Evolutionary conservation across 257 asterid species (phyloP), one percentile per base, ranked within the genome.

Genomic region (Fraxinus pennsylvanica): DNA sequence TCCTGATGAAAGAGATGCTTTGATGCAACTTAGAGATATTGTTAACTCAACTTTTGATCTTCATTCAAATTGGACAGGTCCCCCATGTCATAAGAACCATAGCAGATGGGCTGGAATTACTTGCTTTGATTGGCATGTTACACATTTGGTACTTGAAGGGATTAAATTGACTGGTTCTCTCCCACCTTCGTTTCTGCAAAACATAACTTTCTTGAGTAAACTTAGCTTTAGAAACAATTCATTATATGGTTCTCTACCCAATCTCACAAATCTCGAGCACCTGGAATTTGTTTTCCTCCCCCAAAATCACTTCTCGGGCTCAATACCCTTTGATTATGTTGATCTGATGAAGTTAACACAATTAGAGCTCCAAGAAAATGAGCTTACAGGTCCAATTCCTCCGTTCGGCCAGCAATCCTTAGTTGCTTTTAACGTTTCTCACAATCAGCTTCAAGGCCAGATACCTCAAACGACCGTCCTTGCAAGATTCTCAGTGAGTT

Each of bases 41-140:
- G 82, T 90, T 5, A 87, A 77, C 77, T 87, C 95, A 8, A 80
- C 67, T 25, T 36, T 74, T 3, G 71, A 85, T 80, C 85, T 91
- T 59, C 97, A 92, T 77, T 70, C 75, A 15, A 89, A 92, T 38
- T 92, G 97, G 97, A 92, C 93, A 6, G 95, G 95, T 29, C 93
- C 90, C 3, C 90, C 93, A n/a, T 92, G 97, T 82, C n/a, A 70
- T 17, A 68, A 68, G 36, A 86, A 85, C 65, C 81, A 63, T 76
- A 91, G 95, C 87, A 73, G 83, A 75, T 91, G 97, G 97, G 85
- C 78, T 2, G 97, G 97, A 41, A 77, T 91, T 14, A 75, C 73
- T 78, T 91, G 97, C 82, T 85, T 76, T 14, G 68, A 88, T 81
- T 88, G 91, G 82, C 93, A 87, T 36, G 87, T 88, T 0, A 80